Base-by-base conservation (phyloP, 129 eudicot genomes). In the Chrysanthemum lavandulifolium region DNA sequence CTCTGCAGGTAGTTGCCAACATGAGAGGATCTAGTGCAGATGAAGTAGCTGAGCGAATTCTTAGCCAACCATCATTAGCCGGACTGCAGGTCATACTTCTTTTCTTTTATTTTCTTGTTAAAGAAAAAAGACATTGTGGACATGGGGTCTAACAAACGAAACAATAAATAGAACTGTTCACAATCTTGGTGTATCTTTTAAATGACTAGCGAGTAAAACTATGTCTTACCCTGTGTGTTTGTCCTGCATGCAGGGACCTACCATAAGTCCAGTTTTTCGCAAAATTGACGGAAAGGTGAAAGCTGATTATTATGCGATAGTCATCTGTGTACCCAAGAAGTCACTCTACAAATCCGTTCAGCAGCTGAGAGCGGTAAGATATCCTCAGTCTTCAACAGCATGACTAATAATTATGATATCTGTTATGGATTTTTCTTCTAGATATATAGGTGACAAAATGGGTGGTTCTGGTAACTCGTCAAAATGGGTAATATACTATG, bases 1-100 rank as follows among this genome's bases (percentile, higher is more conserved):
- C 16, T 50, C 33, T 25, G 29, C 83, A 92, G 98, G 92, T 93
- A 70, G 86, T 86, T 75, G 96, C 98, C 58, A 93, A 89, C 83
- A 89, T 93, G 98, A 87, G 98, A 76, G 98, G 96, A 53, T 87
- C 82, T 81, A 87, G 90, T 73, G 90, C 95, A 47, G 98, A 89
- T 83, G 98, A 93, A 83, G 95, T 92, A 56, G 92, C 98, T 45
- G 87, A 87, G 81, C 73, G 95, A 79, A 78, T 93, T 50, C 83
- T 93, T 79, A 84, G 95, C 80, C 96, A 93, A 81, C 65, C 95
- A 36, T 89, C 87, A 3, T 72, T 93, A 64, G 80, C 92, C 33
- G 98, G 98, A 31, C 85, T 93, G 82, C 96, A 93, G 98, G 98
- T 93, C 69, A 73, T 73, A 13, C 7, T 19, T 29, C 31, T 27